phyloP scores from a whole-genome alignment of 2,329 filamentous ascomycete species.

The Aspergillus quadricinctus region DNA sequence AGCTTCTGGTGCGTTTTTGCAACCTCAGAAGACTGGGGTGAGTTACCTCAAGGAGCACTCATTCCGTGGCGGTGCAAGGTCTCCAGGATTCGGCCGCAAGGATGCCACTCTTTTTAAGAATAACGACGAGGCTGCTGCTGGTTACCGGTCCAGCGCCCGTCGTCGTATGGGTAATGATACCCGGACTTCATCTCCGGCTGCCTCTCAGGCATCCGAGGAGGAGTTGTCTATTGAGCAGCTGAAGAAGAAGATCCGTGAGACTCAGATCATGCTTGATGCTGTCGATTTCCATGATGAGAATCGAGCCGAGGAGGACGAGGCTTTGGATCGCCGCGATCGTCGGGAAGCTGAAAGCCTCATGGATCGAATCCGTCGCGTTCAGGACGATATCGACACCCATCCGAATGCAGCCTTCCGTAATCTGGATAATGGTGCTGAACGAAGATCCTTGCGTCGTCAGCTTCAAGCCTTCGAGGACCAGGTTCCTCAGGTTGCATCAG shows the following conservation, averaged over 20 bases:
- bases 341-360: conserved; percentile 93
- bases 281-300: conserved; percentile 96
- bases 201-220: conserved; percentile 64
- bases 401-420: conserved; percentile 68
- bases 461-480: conserved; percentile 84
- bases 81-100: conserved; percentile 64
- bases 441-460: conserved; percentile 79
- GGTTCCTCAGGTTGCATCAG: conserved; percentile 84
- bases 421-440: conserved; percentile 82
- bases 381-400: conserved; percentile 91
- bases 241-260: conserved; percentile 87
- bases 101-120: conserved; percentile 97
- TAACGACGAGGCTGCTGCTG: conserved; percentile 78
- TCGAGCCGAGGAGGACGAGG: conserved; percentile 82
- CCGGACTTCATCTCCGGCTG: conserved; percentile 74
- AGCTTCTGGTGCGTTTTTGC: conserved; percentile 79
- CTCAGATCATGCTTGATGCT: conserved; percentile 88
- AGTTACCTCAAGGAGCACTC: conserved; percentile 97
- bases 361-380: conserved; percentile 81
- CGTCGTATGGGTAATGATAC: conserved; percentile 69
- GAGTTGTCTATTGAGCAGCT: conserved; percentile 84
- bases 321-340: conserved; percentile 82
- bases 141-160: conserved; percentile 89
- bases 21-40: conserved; percentile 95
- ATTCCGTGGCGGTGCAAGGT: conserved; percentile 64